phyloP scores from a whole-genome alignment of 352 stramenopile genomes.

The Paralagenidium karlingii region DNA sequence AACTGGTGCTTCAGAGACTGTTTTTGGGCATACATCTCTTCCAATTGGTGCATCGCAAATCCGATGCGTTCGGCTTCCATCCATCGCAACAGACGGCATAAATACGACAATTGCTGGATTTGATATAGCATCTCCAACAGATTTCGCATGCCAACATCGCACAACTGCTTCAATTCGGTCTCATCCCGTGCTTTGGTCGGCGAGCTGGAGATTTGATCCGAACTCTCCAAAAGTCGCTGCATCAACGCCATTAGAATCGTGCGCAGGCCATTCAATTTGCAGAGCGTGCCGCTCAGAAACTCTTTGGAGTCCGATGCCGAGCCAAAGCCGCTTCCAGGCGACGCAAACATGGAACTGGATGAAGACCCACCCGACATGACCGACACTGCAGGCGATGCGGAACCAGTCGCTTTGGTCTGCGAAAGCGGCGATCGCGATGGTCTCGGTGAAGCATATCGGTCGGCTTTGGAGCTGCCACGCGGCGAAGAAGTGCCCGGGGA shows the following conservation, averaged over 20 bases:
- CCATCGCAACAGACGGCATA: conserved; percentile 56
- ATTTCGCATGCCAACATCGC: conserved; percentile 42
- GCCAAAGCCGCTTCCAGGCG: background rate
- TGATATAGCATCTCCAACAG: conserved; percentile 55
- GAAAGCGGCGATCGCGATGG: no score
- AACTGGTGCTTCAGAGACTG: no score
- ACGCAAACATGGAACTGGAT: no score
- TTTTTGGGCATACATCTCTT: conserved; percentile 59
- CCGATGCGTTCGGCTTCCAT: conserved; percentile 37
- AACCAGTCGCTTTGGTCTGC: no score
- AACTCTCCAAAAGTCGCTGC: conserved; percentile 49
- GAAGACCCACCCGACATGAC: no score
- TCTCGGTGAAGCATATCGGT: no score
- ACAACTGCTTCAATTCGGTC: conserved; percentile 56
- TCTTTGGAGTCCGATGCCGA: conserved; percentile 6
- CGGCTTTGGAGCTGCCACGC: no score
- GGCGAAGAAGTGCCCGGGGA: no score
- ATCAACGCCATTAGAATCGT: conserved; percentile 54
- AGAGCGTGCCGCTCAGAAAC: conserved; percentile 24
- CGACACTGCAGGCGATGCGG: no score
- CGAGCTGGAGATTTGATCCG: conserved; percentile 18
- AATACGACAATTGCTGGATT: conserved; percentile 34
- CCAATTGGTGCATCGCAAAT: conserved; percentile 29
- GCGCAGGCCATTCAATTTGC: conserved; percentile 52
- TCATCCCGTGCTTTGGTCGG: conserved; percentile 23